A percentile compares a stretch with the other conserved stretches of the same genome.
Conservation (phyloP, 2,329 filamentous ascomycete genomes). For the Blastomyces parvus region DNA sequence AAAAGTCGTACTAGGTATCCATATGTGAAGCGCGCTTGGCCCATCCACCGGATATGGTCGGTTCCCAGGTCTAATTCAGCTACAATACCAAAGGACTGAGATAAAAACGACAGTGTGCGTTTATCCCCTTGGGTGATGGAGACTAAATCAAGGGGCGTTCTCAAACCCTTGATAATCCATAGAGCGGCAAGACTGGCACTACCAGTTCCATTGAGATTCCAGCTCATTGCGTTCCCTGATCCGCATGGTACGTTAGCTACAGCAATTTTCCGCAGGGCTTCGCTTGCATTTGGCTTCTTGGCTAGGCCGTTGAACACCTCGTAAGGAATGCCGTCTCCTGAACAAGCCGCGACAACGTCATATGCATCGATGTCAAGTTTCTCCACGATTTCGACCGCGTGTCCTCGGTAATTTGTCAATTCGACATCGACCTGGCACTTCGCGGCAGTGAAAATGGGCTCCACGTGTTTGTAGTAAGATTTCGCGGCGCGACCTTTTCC, state of each 20-base stretch:
- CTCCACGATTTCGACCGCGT: slow-evolving; percentile 68
- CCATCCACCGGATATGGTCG: slow-evolving; percentile 90
- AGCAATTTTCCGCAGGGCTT: slow-evolving; percentile 66
- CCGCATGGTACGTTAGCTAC: slow-evolving; percentile 85
- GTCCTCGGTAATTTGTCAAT: slow-evolving; percentile 59
- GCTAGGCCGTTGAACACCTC: slow-evolving; percentile 93
- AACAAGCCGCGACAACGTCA: slow-evolving; percentile 81
- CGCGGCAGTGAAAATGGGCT: slow-evolving; percentile 75
- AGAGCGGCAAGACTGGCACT: slow-evolving; percentile 67
- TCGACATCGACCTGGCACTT: slow-evolving; percentile 66
- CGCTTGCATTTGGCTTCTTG: slow-evolving; percentile 61
- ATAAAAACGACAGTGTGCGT: slow-evolving; percentile 76
- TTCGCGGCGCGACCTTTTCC: slow-evolving; percentile 68
- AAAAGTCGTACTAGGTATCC: slow-evolving; percentile 72
- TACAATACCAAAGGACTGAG: slow-evolving; percentile 79
- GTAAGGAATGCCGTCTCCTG: slow-evolving; percentile 82
- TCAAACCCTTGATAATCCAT: slow-evolving; percentile 74
- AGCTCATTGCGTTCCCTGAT: slow-evolving; percentile 86
- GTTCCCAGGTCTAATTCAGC: slow-evolving; percentile 86
- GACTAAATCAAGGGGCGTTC: slow-evolving; percentile 74
- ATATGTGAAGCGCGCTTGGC: slow-evolving; percentile 70
- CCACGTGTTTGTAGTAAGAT: slow-evolving; percentile 64
- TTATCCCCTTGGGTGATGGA: slow-evolving; percentile 74
- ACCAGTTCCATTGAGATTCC: slow-evolving; percentile 76
- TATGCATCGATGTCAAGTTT: slow-evolving; percentile 67